Base-by-base conservation (phyloP, 306 rosid genomes). In the Cicer chorassanicum region DNA sequence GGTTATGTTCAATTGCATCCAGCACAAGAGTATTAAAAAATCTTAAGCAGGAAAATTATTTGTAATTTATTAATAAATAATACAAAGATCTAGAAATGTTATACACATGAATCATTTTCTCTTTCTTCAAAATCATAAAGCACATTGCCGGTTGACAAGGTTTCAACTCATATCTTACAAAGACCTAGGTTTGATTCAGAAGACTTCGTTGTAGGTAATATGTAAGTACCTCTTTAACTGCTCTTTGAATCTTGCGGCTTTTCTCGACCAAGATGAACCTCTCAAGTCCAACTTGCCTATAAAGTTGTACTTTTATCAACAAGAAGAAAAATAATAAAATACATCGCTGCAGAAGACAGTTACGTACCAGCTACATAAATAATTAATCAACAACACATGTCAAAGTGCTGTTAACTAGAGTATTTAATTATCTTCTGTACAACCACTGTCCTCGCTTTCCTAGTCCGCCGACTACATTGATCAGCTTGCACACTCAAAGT, bases 371-470 rank as follows among this genome's bases (percentile, higher is more conserved):
- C 61, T 76, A 68, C 49, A 67, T 64, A 76, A 73, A 72, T 68
- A 43, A 66, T 46, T 72, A 65, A 49, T 19, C 21, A 40, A 68
- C 38, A 18, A 14, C 51, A 78, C 88, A 77, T 74, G 72, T 78
- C 76, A 55, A 41, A 66, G 21, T 51, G 59, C 60, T 73, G 15
- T 79, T 64, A 67, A 75, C 59, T 12, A n/a, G 86, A 73, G 63
- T 76, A 79, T 72, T 40, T 83, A 8, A 83, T 85, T 68, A 91
- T 90, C 79, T 59, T 88, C 84, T 82, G 87, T 46, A 86, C 18
- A 75, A 94, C 85, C 65, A 92, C 90, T 7, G 85, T 82, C 86
- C 97, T 90, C 12, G 97, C 94, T 85, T 44, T 84, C 63, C 84
- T 86, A 76, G 87, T 82, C 46, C 86, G 81, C 72, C 78, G 73